Evolutionary conservation across 225 moss, liverwort and hornwort species (phyloP), one percentile per base, ranked within the genome.

Genomic region (Takakia lepidozioides): DNA sequence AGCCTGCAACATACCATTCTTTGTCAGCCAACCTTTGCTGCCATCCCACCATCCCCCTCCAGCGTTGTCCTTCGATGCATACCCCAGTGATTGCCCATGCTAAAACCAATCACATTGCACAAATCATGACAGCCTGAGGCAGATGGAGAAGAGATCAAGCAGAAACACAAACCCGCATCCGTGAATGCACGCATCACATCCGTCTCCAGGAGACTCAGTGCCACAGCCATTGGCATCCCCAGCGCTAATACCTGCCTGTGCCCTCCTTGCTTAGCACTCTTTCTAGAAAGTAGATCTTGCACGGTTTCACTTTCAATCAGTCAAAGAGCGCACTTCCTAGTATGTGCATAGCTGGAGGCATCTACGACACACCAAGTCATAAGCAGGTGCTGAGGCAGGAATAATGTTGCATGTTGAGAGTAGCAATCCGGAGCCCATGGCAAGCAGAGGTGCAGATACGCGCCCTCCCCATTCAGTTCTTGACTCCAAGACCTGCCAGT

Each of bases 181-280:
- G 68, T 73, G 65, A 98, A 90, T 11, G 80, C 90, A 58, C 71
- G 80, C 69, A 70, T 75, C 25, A 98, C 73, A 63, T 98, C 87
- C 16, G 77, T 91, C 80, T 98, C 95, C 54, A 98, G 77, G 41
- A 98, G 63, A 53, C 82, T 80, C 80, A 98, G 64, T 18, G 90
- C 82, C 55, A 90, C 95, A 25, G 91, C 90, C 75, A 98, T 67
- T 38, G 95, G 95, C 84, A 91, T 83, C 36, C 87, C 57, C 39
- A 82, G 67, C 28, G 87, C 75, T 54, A 87, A 61, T 20, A 95
- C 82, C 87, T 87, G 71, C 53, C 76, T 79, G 79, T 47, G 60
- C 29, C 55, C 29, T 60, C 30, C 63, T 43, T 24, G 59, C 40
- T 79, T 46, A 79, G 66, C 52, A 54, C 30, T 48, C 20, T 49